Evolutionary conservation across 2,329 filamentous ascomycete species (phyloP), one percentile per base, ranked within the genome.

Genomic region (Drechslerella dactyloides): DNA sequence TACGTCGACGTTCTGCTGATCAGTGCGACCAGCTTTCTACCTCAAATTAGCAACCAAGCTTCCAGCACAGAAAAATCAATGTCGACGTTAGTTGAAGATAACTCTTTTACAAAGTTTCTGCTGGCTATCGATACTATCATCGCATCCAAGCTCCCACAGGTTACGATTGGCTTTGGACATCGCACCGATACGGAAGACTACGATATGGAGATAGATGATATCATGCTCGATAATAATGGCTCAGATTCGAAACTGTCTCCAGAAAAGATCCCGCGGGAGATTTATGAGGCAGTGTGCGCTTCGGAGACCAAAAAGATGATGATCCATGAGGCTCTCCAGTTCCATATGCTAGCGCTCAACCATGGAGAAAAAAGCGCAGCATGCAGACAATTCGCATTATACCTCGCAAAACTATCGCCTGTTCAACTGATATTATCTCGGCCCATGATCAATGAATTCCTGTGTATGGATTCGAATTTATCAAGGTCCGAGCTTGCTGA

Each of bases 201-300:
- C 65, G 64, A 74, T 2, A 82, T 83, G 81, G 82, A 83, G 51
- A 81, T 83, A 57, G 76, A 76, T 23, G 75, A 75, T 33, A 33
- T 33, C 24, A 74, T 76, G 48, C 58, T 75, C 40, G 51, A 59
- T 33, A 56, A 57, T 15, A 61, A 63, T 51, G 55, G 35, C 21
- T 62, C 61, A 27, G 68, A 68, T n/a, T 66, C 73, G 17, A 68
- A 74, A 54, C 68, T 69, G 23, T 63, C 68, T 23, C 54, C 55
- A 10, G 73, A 74, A 24, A 62, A 74, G n/a, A 55, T 70, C 13
- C 63, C 58, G 27, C 63, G 76, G 23, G 75, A 76, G 57, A 52
- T 70, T 11, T 62, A 76, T 24, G 68, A 76, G 51, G 75, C 74
- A n/a, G 54, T 66, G 10, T 75, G 69, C 30, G 75, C 75, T n/a